Evolutionary conservation across 768 basidiomycete genomes (phyloP).

Genomic region (Hirschioporus abietinus): DNA sequence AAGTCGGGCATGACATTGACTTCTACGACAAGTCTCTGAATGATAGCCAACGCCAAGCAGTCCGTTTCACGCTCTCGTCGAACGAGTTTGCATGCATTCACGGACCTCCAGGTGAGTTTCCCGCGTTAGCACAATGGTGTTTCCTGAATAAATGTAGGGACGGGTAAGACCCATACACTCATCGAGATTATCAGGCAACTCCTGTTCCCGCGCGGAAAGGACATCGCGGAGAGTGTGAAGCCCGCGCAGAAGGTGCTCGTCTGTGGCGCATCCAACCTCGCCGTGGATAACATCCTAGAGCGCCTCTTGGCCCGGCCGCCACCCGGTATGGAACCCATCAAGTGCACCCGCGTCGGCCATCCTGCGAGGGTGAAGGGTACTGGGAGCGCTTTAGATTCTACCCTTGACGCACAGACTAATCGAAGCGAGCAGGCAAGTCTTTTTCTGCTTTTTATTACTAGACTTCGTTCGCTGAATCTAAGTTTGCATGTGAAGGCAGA

Average conservation of each 20-base stretch:
- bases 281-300: conserved; percentile 94
- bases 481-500: conserved; percentile 47
- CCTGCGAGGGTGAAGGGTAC: conserved; percentile 86
- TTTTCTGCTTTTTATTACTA: background rate
- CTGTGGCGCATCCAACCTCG: conserved; percentile 91
- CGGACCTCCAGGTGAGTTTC: conserved; percentile 82
- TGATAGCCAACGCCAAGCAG: conserved; percentile 76
- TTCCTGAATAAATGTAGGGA: conserved; percentile 39
- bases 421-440: conserved; percentile 59
- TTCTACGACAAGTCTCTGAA: conserved; percentile 82
- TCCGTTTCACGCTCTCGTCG: conserved; percentile 75
- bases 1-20: conserved; percentile 27
- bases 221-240: conserved; percentile 41
- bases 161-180: conserved; percentile 94
- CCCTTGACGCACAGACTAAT: conserved; percentile 67
- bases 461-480: background rate
- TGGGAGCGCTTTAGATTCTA: conserved; percentile 59
- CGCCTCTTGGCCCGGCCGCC: conserved; percentile 64
- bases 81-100: conserved; percentile 89
- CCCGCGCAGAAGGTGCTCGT: conserved; percentile 55
- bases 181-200: conserved; percentile 91
- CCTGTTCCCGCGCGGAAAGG: conserved; percentile 29
- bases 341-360: conserved; percentile 88
- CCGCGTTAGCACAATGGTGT: background rate
- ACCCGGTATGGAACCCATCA: conserved; percentile 45